Conservation (phyloP, 2,329 filamentous ascomycete species). For the Xylaria sp. region DNA sequence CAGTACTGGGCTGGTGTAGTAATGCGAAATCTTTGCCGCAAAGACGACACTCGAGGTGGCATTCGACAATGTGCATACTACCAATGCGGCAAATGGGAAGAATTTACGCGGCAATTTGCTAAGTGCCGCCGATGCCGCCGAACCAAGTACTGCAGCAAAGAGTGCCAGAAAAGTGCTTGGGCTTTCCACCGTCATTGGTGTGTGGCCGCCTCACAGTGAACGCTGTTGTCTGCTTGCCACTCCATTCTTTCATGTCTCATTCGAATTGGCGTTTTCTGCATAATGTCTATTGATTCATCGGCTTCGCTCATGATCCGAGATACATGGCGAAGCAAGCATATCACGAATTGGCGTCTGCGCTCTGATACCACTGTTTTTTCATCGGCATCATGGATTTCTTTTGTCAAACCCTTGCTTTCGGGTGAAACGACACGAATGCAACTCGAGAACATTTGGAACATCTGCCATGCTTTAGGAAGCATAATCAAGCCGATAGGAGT, state of each 20-base stretch:
- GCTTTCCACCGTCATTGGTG: slow-evolving; percentile 99
- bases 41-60: slow-evolving; percentile 93
- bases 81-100: slow-evolving; percentile 98
- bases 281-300: slow-evolving; percentile 51
- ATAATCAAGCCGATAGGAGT: slow-evolving; percentile 10
- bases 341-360: slow-evolving; percentile 53
- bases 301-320: slow-evolving; percentile 50
- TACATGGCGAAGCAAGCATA: slow-evolving; percentile 55
- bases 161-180: slow-evolving; percentile 99
- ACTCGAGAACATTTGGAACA: slow-evolving; percentile 15
- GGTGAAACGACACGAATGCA: slow-evolving; percentile 25
- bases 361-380: slow-evolving; percentile 54
- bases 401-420: slow-evolving; percentile 40
- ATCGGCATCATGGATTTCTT: slow-evolving; percentile 51
- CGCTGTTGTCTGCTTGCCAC: slow-evolving; percentile 26
- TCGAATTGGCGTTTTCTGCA: slow-evolving; percentile 50
- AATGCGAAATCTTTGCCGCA: slow-evolving; percentile 98
- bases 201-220: slow-evolving; percentile 73
- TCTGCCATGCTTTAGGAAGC: slow-evolving; percentile 15
- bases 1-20: slow-evolving; percentile 99
- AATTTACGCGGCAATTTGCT: slow-evolving; percentile 95
- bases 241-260: slow-evolving; percentile 44
- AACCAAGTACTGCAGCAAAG: slow-evolving; percentile 99
- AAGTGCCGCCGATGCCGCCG: slow-evolving; percentile 96
- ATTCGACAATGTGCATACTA: slow-evolving; percentile 98